phyloP scores from a whole-genome alignment of 192 early-diverging fungal species.

The Endogone sp. region DNA sequence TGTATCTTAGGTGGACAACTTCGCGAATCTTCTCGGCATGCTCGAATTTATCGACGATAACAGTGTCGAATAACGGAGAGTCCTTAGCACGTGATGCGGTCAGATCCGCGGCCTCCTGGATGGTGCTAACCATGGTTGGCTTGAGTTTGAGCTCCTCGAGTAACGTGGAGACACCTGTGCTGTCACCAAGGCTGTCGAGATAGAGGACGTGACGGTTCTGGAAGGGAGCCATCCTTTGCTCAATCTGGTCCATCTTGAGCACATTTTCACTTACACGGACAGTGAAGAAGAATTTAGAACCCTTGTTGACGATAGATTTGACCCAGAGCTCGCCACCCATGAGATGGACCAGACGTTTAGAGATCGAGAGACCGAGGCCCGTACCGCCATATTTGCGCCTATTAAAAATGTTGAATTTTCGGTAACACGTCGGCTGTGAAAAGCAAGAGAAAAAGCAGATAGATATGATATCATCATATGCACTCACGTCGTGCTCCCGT shows the following conservation, averaged over 20 bases:
- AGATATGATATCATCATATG: background rate
- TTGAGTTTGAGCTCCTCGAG: constrained; percentile 47
- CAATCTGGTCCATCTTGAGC: constrained; percentile 32
- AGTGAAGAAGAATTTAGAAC: constrained; percentile 78
- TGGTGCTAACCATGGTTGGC: constrained; percentile 28
- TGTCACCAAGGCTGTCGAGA: constrained; percentile 51
- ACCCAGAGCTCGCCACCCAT: constrained; percentile 82
- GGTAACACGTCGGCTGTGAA: background rate
- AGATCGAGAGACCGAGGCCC: constrained; percentile 82
- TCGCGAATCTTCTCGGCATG: constrained; percentile 61
- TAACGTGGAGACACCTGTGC: constrained; percentile 36
- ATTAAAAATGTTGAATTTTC: background rate
- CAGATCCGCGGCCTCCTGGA: constrained; percentile 47
- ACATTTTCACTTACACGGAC: constrained; percentile 45
- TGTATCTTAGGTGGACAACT: constrained; percentile 56
- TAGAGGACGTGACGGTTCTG: constrained; percentile 63
- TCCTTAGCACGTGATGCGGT: constrained; percentile 25
- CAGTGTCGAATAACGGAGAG: constrained; percentile 52
- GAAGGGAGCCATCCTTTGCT: constrained; percentile 52
- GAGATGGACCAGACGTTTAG: constrained; percentile 67
- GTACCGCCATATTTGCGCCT: constrained; percentile 81
- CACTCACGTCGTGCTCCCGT: constrained; percentile 65
- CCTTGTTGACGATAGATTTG: constrained; percentile 63
- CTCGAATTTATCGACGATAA: constrained; percentile 61
- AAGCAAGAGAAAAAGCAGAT: background rate